Evolutionary conservation across 768 basidiomycete genomes (phyloP), one percentile per base, ranked within the genome.

Genomic region (Lactarius tabidus): DNA sequence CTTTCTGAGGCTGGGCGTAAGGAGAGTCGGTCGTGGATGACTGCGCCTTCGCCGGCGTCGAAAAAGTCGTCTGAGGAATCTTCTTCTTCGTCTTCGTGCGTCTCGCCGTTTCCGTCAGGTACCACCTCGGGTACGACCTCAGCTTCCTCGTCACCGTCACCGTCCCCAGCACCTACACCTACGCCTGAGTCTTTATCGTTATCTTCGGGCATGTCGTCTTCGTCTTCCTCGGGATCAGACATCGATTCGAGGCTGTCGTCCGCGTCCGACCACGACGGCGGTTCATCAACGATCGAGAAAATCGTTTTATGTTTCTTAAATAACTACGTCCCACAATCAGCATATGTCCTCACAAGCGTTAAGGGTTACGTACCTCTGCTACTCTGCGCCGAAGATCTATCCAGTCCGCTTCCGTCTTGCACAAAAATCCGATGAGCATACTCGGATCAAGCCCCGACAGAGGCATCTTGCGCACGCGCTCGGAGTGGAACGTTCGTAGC

Each of bases 381-480:
- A 93, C 86, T 58, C 93, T 79, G 64, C 75, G 78, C 67, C 85
- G 81, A 62, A 98, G 84, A 76, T 98, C 93, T 18, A 80, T 74
- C 91, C 93, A 98, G 60, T 98, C 96, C 20, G 73, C 79, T 76
- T 93, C 89, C 72, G 91, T 86, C 70, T 84, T 84, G 73, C 89
- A 88, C 69, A 98, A 72, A 74, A 99, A 98, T 14, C 95, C 95
- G 65, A 98, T 83, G 8, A 99, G 79, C 97, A 99, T 98, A 70
- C 94, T 97, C 28, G 96, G 97, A 74, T 98, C 97, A 61, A 99
- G 78, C 33, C 89, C 90, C 45, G 86, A 85, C 39, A 98, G 76
- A 0, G 89, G 89, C 91, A 98, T 96, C 84, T 96, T 98, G 73
- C 93, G 82, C 43, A 98, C 89, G 20, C 89, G 86, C n/a, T 99